phyloP scores from a whole-genome alignment of 306 rosid genomes.

The Sophora flavescens region DNA sequence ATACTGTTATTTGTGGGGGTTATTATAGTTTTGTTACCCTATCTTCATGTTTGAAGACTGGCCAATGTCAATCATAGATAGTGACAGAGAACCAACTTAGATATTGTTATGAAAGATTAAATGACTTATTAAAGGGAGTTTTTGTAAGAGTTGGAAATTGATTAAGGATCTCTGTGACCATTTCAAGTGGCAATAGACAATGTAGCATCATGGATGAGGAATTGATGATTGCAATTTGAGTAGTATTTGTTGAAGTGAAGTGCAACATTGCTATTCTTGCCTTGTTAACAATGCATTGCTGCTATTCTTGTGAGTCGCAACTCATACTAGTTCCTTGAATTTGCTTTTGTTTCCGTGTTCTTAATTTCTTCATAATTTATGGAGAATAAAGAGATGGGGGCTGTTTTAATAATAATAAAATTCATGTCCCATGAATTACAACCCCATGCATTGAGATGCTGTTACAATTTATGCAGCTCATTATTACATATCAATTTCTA shows the following conservation, averaged over 20 bases:
- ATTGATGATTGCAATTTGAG: neutral
- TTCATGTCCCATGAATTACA: neutral
- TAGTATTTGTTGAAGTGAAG: neutral
- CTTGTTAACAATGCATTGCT: neutral
- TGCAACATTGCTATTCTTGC: too few species aligned
- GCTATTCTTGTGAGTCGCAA: neutral
- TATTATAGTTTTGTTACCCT: neutral
- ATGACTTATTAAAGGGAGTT: neutral
- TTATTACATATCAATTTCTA: neutral
- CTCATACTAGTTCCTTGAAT: neutral
- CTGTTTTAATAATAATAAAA: too few species aligned
- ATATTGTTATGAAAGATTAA: neutral
- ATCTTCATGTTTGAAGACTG: neutral
- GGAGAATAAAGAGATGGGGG: neutral
- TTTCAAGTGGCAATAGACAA: neutral
- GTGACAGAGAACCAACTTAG: neutral
- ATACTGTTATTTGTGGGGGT: neutral
- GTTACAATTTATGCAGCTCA: too few species aligned
- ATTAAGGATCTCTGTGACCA: neutral
- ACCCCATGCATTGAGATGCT: neutral
- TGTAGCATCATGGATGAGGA: neutral
- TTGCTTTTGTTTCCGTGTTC: neutral
- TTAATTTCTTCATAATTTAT: conserved; percentile 1
- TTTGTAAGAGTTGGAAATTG: neutral
- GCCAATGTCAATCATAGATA: conserved; percentile 12